These are phyloP conservation scores for Chrysochromulina tobinii DNA, from an alignment of 78 protist species.

Conservation along the genomic window DNA sequence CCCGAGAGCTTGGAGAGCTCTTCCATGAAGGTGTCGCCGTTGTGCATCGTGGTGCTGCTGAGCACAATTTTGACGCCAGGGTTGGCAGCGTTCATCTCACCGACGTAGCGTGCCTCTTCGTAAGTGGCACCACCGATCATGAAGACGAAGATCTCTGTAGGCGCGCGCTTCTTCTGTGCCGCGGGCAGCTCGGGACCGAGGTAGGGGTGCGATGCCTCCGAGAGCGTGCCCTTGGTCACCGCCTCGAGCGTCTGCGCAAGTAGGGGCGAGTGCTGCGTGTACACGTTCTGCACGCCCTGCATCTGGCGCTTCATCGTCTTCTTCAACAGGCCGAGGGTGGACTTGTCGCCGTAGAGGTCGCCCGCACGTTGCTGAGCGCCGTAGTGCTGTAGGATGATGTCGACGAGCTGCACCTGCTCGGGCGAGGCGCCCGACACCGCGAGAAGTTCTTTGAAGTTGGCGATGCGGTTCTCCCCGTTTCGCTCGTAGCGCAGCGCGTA, in stretches of 20 bases:
- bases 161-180: background rate
- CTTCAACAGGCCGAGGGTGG: conserved; percentile 42
- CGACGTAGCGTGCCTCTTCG: conserved; percentile 86
- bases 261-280: conserved; percentile 90
- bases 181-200: background rate
- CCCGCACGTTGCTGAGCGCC: conserved; percentile 64
- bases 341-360: conserved; percentile 75
- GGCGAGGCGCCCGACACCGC: background rate
- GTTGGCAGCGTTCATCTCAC: conserved; percentile 50
- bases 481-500: conserved; percentile 88
- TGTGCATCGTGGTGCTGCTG: conserved; percentile 79
- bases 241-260: conserved; percentile 60
- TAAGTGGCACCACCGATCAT: conserved; percentile 78
- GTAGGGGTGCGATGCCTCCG: conserved; percentile 56
- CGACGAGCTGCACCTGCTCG: conserved; percentile 1
- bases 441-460: conserved; percentile 4
- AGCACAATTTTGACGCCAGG: conserved; percentile 59
- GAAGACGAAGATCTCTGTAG: background rate
- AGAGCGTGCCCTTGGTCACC: conserved; percentile 57
- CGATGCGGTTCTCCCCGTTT: background rate
- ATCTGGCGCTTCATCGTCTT: conserved; percentile 6
- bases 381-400: conserved; percentile 64
- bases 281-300: conserved; percentile 88
- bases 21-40: conserved; percentile 29
- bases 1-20: background rate